Evolutionary conservation across 768 basidiomycete species (phyloP).

Genomic region (Trichaptum fuscoviolaceum): DNA sequence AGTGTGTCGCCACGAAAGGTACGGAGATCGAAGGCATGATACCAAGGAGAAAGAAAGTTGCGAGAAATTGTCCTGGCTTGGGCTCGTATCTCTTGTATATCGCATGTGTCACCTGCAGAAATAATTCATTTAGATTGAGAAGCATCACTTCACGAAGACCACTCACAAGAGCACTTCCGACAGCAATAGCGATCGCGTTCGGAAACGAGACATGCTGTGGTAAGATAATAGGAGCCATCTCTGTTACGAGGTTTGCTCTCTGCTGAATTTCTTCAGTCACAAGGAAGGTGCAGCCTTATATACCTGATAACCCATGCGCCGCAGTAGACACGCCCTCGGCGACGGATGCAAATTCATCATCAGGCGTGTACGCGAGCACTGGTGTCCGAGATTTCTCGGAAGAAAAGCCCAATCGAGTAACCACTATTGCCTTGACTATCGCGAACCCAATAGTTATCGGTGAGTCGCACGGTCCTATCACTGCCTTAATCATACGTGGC

Average conservation of each 20-base stretch:
- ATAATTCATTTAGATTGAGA: background rate
- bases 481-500: too few relatives aligned
- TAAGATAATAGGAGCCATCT: background rate
- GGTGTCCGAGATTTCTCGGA: background rate
- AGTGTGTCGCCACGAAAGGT: background rate
- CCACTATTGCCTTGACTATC: background rate
- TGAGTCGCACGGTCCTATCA: background rate
- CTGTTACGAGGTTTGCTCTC: background rate
- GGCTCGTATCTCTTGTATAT: background rate
- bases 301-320: background rate
- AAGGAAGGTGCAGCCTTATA: background rate
- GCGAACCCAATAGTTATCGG: too few relatives aligned
- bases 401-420: background rate
- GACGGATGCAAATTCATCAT: background rate
- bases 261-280: background rate
- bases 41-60: background rate
- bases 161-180: background rate
- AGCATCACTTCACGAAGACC: background rate
- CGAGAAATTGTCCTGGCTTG: background rate
- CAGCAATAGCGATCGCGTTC: background rate
- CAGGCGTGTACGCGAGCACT: background rate
- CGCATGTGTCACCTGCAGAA: background rate
- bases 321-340: background rate
- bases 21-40: background rate
- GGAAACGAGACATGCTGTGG: background rate